Base-by-base conservation (phyloP, 352 stramenopile genomes). In the Globisporangium splendens region DNA sequence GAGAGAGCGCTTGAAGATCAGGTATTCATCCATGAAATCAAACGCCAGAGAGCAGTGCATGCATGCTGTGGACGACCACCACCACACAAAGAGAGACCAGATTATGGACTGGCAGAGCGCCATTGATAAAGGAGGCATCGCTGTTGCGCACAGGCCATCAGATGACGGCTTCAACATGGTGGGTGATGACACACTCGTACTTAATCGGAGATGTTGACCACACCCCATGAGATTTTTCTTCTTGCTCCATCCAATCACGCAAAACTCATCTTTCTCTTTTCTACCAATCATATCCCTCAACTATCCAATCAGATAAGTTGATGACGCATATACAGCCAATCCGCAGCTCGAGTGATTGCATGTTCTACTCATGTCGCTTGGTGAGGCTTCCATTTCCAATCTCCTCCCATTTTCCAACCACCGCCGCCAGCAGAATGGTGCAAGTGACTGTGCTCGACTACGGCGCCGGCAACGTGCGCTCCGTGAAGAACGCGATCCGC, bases 391-490 rank as follows among this genome's bases (percentile, higher is more conserved):
- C 46, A 52, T 52, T 52, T 38, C 20, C 5, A 22, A 5, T 31
- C 24, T 31, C 24, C 24, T 31, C 24, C 24, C 46, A 51, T 35
- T 38, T 17, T 24, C 7, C 46, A 43, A 21, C 8, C 17, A 55
- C 24, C 24, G 44, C 33, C 8, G 1, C n/a, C 5, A 21, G 28
- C n/a, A 20, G 14, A 54, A 89, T 90, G 79, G 79, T 90, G 59
- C 56, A 90, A 61, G 81, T 94, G 56, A 88, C 78, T 13, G 74
- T 99, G 28, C 82, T 99, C 8, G 97, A 99, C 76, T 99, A 99
- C 69, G 97, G 97, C 59, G 97, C 96, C n/a, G 97, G 97, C 63
- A 99, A 99, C 76, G 96, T 99, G 60, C 91, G 96, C 62, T 98
- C 91, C 61, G 83, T 99, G 13, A 90, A 87, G 73, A 99, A 99